Evolutionary conservation across 305 asterid species (phyloP).

Genomic region (Fraxinus sp.): DNA sequence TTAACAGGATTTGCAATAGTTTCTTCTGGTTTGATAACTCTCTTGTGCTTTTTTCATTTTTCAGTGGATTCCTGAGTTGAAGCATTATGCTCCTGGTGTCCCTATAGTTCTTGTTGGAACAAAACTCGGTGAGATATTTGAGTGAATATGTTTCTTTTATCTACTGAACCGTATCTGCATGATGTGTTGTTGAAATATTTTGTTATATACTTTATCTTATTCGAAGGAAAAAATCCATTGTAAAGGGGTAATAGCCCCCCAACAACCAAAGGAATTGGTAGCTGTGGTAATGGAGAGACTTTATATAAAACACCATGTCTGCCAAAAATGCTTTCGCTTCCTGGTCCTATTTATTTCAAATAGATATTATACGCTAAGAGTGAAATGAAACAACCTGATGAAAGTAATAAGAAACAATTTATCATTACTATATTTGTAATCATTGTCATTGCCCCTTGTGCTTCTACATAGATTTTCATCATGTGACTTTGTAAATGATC

Average conservation of each 20-base stretch:
- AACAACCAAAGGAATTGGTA: neutral
- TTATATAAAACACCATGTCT: neutral
- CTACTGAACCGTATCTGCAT: neutral
- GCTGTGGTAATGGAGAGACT: neutral
- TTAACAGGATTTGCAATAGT: neutral
- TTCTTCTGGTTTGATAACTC: neutral
- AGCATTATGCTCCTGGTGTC: slow-evolving; percentile 36
- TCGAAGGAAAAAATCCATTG: neutral
- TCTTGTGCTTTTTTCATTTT: neutral
- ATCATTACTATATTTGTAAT: neutral
- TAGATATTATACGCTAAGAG: neutral
- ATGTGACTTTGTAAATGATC: neutral
- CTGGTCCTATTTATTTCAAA: neutral
- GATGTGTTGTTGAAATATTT: neutral
- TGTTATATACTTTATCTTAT: neutral
- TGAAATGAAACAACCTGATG: neutral
- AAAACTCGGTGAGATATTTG: slow-evolving; percentile 29
- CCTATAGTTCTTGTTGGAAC: slow-evolving; percentile 38
- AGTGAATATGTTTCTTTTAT: neutral
- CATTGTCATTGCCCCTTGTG: neutral
- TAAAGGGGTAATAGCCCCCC: neutral
- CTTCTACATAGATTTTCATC: neutral
- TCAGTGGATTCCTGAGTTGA: slow-evolving; percentile 37
- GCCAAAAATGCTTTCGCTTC: neutral
- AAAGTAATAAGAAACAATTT: neutral